A percentile compares a stretch with the other conserved stretches of the same genome.
Evolutionary conservation across 305 asterid species (phyloP).

Genomic region (Fraxinus paxiana): DNA sequence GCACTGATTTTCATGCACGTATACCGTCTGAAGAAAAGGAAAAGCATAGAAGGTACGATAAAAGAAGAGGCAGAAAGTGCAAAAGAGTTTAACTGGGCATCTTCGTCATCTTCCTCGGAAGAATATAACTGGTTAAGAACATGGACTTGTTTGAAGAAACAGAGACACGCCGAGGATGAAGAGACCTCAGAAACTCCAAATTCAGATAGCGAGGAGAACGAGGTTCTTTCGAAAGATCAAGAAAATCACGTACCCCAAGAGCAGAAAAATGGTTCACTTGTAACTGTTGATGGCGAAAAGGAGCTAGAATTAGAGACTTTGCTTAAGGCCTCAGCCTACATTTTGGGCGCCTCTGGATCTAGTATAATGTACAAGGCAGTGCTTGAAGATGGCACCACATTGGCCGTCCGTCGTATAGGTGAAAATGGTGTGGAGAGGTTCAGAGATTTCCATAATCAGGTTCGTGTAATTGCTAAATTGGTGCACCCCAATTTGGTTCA

Average conservation of each 20-base stretch:
- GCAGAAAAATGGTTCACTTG: constrained; percentile 59
- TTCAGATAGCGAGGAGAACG: constrained; percentile 32
- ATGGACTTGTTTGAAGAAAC: constrained; percentile 65
- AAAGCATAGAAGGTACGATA: constrained; percentile 13
- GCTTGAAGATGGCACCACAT: constrained; percentile 63
- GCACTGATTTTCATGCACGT: constrained; percentile 45
- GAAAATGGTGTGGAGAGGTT: constrained; percentile 75
- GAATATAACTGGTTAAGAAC: constrained; percentile 60
- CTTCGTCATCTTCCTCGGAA: constrained; percentile 47
- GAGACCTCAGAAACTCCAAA: constrained; percentile 19
- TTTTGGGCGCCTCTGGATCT: constrained; percentile 77
- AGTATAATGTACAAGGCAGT: constrained; percentile 91
- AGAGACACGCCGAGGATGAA: constrained; percentile 33
- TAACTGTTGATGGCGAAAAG: constrained; percentile 71
- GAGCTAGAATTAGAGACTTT: constrained; percentile 73
- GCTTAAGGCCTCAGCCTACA: constrained; percentile 84
- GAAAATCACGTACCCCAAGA: constrained; percentile 23
- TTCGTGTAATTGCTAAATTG: constrained; percentile 62
- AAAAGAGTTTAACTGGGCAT: constrained; percentile 77
- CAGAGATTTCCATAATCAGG: constrained; percentile 74
- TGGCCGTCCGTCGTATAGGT: constrained; percentile 80
- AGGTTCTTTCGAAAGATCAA: constrained; percentile 4
- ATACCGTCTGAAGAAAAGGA: constrained; percentile 44
- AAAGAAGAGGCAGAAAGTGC: constrained; percentile 46
- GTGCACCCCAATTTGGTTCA: constrained; percentile 74